A percentile compares a stretch with the other conserved stretches of the same genome.
phyloP scores from a whole-genome alignment of 768 basidiomycete species.

The Suillus tomentosus region DNA sequence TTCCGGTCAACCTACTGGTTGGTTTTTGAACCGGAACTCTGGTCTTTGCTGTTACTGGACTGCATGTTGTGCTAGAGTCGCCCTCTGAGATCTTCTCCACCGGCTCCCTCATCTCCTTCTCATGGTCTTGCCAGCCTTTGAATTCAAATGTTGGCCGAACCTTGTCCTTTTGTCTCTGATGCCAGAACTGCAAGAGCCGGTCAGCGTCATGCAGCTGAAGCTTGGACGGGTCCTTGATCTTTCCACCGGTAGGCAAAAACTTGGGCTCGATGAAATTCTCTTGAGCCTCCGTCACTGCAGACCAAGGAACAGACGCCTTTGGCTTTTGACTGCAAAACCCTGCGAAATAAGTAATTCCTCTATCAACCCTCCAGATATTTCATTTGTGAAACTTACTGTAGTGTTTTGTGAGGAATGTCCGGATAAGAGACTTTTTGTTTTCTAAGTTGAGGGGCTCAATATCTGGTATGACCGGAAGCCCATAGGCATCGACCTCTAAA shows the following conservation, averaged over 20 bases:
- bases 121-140: no score
- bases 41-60: not conserved
- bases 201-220: not conserved
- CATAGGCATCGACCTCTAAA: not conserved
- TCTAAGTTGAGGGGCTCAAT: no score
- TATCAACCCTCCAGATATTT: not conserved
- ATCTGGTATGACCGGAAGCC: not conserved
- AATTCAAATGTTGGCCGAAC: no score
- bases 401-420: not conserved
- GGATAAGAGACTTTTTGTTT: no score
- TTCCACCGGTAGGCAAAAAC: not conserved
- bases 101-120: no score
- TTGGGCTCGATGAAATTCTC: not conserved
- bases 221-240: not conserved
- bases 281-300: not conserved
- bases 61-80: no score
- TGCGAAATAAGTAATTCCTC: not conserved
- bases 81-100: no score
- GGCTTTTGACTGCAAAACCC: not conserved
- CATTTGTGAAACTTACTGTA: not conserved
- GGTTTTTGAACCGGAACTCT: not conserved
- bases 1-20: not conserved
- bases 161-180: no score
- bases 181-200: not conserved
- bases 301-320: not conserved